These are phyloP conservation scores for Nannizzia gypsea DNA, from an alignment of 2,329 filamentous ascomycete species.

Conservation along the genomic window DNA sequence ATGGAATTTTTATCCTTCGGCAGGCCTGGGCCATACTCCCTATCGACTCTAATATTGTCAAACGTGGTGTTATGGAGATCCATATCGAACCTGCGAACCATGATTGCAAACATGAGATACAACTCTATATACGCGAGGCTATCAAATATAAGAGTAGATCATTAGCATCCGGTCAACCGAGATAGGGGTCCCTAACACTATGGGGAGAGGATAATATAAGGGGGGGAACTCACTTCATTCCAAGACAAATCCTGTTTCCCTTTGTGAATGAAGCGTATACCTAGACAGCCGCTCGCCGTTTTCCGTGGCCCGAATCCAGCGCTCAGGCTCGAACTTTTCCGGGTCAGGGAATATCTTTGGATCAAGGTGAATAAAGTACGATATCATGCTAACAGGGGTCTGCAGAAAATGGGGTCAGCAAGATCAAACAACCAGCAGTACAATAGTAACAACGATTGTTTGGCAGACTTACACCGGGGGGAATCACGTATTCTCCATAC, in stretches of 20 bases:
- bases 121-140: constrained; percentile 10
- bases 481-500: constrained; percentile 1
- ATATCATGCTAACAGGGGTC: constrained; percentile 18
- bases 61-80: not conserved
- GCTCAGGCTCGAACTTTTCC: constrained; percentile 16
- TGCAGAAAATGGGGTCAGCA: constrained; percentile 4
- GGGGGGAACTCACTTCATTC: constrained; percentile 15
- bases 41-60: not conserved
- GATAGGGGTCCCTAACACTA: not conserved
- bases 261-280: constrained; percentile 18
- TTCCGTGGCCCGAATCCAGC: constrained; percentile 17
- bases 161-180: not conserved
- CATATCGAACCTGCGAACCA: constrained; percentile 10
- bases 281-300: constrained; percentile 13
- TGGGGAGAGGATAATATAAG: not conserved
- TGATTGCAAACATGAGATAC: constrained; percentile 7
- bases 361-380: constrained; percentile 17
- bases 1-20: not conserved
- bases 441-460: not conserved
- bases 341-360: constrained; percentile 17
- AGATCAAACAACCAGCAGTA: not conserved
- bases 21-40: not conserved
- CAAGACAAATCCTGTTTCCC: constrained; percentile 16
- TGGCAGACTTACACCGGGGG: not conserved
- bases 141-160: not conserved